Evolutionary conservation across 208 protist species (phyloP), one percentile per base, ranked within the genome.

Genomic region (Porcisia deanei): DNA sequence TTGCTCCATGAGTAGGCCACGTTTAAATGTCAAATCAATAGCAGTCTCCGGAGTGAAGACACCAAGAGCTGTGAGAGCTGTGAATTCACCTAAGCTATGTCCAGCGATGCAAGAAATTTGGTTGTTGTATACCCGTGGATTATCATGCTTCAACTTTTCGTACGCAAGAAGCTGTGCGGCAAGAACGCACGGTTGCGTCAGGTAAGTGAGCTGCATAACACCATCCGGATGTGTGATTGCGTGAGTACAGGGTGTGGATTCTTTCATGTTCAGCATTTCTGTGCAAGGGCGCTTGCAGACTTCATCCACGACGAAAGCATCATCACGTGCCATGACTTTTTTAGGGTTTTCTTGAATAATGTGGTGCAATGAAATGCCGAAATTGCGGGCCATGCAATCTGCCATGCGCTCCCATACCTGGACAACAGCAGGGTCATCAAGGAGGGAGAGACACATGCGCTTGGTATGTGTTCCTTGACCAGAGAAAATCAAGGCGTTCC

Each of bases 31-130:
- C 34, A 97, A 74, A 52, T 94, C 86, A 22, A 96, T 64, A 7
- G 88, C 90, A 8, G 81, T 85, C 71, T 96, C 89, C 0, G 91
- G 84, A 9, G 87, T 80, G 75, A 96, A 95, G 14, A 96, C 84
- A 30, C 89, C 91, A 2, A 94, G 77, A 0, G 89, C 89, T 58
- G 72, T 76, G 1, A 97, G 79, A 8, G 91, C 94, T 4, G 90
- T 91, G 75, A 95, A 94, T 77, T 97, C 91, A 41, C 94, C 94
- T n/a, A 97, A 76, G 71, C 94, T 97, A 73, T 97, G 94, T 7
- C 94, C 94, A 22, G 89, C 90, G 25, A 96, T 43, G 25, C 66
- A 68, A 5, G 72, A 25, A 55, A 87, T 60, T 53, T 88, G 39
- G 22, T n/a, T n/a, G 39, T 85, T 65, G 14, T 55, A 41, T 0